A percentile compares a stretch with the other conserved stretches of the same genome.
phyloP scores from a whole-genome alignment of 2,329 filamentous ascomycete genomes.

The Hortaea werneckii region DNA sequence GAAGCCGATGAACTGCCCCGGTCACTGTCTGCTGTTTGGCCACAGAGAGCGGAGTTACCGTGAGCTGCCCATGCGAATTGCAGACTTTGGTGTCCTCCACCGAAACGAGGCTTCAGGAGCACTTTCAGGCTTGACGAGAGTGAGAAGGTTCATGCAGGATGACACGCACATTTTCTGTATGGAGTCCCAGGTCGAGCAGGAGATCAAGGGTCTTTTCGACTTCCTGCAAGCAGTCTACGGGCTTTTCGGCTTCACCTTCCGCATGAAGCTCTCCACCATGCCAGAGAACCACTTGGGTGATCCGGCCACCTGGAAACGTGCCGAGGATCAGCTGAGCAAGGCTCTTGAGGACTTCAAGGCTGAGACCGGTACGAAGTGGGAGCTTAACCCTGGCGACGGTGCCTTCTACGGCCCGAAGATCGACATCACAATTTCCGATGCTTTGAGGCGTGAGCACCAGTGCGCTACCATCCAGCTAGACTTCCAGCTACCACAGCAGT shows the following conservation, averaged over 20 bases:
- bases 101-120: constrained; percentile 92
- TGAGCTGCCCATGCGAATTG: constrained; percentile 82
- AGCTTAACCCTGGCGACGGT: constrained; percentile 86
- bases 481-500: constrained; percentile 76
- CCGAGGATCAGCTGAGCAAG: constrained; percentile 68
- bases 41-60: constrained; percentile 77
- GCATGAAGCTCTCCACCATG: constrained; percentile 85
- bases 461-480: constrained; percentile 92
- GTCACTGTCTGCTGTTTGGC: constrained; percentile 80
- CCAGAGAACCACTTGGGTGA: constrained; percentile 83
- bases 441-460: constrained; percentile 72
- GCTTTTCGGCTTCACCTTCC: constrained; percentile 80
- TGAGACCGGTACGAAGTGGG: constrained; percentile 60
- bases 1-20: constrained; percentile 98
- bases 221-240: constrained; percentile 75
- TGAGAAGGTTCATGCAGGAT: constrained; percentile 90
- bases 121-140: constrained; percentile 79
- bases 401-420: constrained; percentile 99
- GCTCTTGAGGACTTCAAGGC: constrained; percentile 69
- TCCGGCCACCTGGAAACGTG: constrained; percentile 76
- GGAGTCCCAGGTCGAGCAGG: constrained; percentile 63
- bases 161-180: constrained; percentile 95
- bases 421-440: constrained; percentile 88
- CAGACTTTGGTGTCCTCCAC: constrained; percentile 92
- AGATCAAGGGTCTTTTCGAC: constrained; percentile 77